A percentile compares a stretch with the other conserved stretches of the same genome.
phyloP scores from a whole-genome alignment of 345 rosid species.

The Bruguiera parviflora region DNA sequence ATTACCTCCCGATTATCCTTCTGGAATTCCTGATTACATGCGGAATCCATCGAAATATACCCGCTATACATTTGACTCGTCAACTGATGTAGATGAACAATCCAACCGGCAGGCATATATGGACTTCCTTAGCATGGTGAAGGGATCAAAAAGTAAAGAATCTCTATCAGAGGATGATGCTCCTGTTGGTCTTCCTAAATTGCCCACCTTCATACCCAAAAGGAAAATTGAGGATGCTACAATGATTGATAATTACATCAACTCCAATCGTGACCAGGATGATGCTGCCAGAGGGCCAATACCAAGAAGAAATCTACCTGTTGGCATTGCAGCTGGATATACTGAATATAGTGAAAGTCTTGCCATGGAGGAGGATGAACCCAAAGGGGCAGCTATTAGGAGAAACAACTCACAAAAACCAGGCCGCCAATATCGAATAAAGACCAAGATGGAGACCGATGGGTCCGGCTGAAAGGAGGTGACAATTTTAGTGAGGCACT shows the following conservation, averaged over 20 bases:
- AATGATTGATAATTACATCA: slow-evolving; percentile 15
- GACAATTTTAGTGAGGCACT: neutral
- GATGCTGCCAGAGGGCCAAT: slow-evolving; percentile 25
- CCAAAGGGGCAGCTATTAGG: slow-evolving; percentile 17
- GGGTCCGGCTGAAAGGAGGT: slow-evolving; percentile 12
- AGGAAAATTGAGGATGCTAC: slow-evolving; percentile 20
- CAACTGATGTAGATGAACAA: slow-evolving; percentile 21
- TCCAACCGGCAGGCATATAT: slow-evolving; percentile 20
- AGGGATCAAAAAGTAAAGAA: slow-evolving; percentile 6
- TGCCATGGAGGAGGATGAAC: slow-evolving; percentile 24
- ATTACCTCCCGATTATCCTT: slow-evolving; percentile 28
- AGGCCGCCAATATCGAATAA: slow-evolving; percentile 57
- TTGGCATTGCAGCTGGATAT: slow-evolving; percentile 12
- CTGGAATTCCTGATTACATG: slow-evolving; percentile 32
- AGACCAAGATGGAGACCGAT: slow-evolving; percentile 38
- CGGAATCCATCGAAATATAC: slow-evolving; percentile 26
- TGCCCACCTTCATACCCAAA: slow-evolving; percentile 33
- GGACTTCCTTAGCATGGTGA: slow-evolving; percentile 23
- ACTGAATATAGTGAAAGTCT: slow-evolving; percentile 1
- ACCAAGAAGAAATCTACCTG: slow-evolving; percentile 2
- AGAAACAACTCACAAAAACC: slow-evolving; percentile 25
- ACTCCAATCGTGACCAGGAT: slow-evolving; percentile 22
- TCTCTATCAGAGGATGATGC: slow-evolving; percentile 11
- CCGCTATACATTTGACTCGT: slow-evolving; percentile 18
- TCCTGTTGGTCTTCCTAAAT: slow-evolving; percentile 19